Base-by-base conservation (phyloP, 352 stramenopile genomes). In the Pythium apleroticum region DNA sequence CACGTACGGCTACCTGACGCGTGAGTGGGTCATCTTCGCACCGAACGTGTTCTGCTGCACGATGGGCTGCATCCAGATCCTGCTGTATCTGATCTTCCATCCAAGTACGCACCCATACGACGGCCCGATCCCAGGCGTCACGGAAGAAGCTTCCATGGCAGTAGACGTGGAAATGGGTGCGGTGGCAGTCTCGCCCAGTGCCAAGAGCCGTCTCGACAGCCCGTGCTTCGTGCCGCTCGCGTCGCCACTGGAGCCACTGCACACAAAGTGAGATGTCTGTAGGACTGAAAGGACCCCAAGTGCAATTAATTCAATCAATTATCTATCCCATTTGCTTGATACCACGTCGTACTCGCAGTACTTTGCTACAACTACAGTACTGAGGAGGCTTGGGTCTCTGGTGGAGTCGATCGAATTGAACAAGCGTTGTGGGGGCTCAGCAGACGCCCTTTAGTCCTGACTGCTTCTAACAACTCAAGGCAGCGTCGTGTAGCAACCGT, bases 21-120 rank as follows among this genome's bases (percentile, higher is more conserved):
- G 59, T 3, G 64, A 84, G 27, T 80, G 71, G 79, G 75, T 88
- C 55, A 63, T 88, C 35, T 78, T 88, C 56, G 71, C 76, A 20
- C 77, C 77, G 22, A 84, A 86, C 57, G 64, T 74, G n/a, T 71
- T 74, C 43, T 85, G 76, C 30, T 66, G 66, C 31, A 65, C 54
- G 1, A 63, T 84, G 20, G 75, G 70, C 12, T 81, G 49, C 50
- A 0, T 65, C 35, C 75, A 85, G 46, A 58, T 84, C 33, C 53
- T 57, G 0, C 65, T 85, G 14, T 85, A 80, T 57, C 41, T 75
- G 56, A 66, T 84, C 58, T 84, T 71, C 58, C 66, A 87, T 57
- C 78, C 76, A n/a, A 85, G 66, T 22, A 82, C 76, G 41, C 66
- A 76, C 14, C 72, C 67, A 30, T 71, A 78, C 60, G 28, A 66